Evolutionary conservation across 306 rosid genomes (phyloP).

Genomic region (Trifolium subterraneum): DNA sequence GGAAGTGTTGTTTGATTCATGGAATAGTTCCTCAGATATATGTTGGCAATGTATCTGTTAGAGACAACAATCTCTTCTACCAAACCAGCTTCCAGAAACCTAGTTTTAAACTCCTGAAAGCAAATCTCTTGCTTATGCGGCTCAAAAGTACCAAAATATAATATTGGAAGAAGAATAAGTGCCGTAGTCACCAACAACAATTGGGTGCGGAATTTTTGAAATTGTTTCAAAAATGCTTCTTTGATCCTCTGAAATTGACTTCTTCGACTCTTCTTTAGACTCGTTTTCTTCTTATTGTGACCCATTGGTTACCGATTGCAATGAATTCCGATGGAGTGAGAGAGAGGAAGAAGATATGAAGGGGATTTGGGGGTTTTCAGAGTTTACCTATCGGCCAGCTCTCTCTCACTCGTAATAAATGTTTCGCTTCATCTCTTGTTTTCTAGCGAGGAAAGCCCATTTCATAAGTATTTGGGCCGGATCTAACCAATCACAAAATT

Average conservation of each 20-base stretch:
- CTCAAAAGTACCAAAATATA: neutral
- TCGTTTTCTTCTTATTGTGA: neutral
- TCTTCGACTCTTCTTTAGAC: neutral
- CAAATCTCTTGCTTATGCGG: neutral
- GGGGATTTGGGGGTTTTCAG: no score
- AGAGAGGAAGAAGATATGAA: no score
- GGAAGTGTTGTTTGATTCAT: no score
- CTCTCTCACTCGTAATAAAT: no score
- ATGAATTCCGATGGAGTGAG: no score
- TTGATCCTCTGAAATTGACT: neutral
- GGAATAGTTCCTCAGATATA: neutral
- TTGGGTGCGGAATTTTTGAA: neutral
- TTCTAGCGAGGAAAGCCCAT: no score
- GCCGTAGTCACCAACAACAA: neutral
- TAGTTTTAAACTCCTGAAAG: neutral
- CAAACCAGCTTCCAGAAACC: neutral
- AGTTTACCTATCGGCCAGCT: no score
- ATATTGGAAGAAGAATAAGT: neutral
- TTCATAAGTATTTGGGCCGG: no score
- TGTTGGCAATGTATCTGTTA: neutral
- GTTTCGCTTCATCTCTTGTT: no score
- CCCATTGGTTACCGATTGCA: neutral
- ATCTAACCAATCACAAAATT: no score
- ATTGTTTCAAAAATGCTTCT: neutral
- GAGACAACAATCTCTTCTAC: neutral